These are phyloP conservation scores for Gnomoniopsis sp. DNA, from an alignment of 2,329 filamentous ascomycete species.

Conservation along the genomic window DNA sequence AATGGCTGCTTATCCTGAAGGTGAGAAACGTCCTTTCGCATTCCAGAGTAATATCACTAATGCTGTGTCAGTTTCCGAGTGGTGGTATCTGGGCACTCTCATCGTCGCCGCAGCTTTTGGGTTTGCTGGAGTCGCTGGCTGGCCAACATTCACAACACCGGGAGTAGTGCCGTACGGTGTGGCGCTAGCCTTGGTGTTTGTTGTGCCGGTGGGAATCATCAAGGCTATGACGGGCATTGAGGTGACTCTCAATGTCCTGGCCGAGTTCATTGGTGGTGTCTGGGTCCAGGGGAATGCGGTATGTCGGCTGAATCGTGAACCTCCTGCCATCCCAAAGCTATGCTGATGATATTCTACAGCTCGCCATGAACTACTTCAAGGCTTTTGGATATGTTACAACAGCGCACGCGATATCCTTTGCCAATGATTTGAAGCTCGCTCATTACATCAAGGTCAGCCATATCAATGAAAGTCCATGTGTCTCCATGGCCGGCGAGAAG, in stretches of 20 bases:
- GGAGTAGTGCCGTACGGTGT: conserved; percentile 43
- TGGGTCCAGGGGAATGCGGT: conserved; percentile 39
- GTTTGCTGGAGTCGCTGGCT: conserved; percentile 28
- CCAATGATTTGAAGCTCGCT: conserved; percentile 28
- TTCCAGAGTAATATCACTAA: neutral
- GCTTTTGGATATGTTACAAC: conserved; percentile 33
- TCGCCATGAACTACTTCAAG: conserved; percentile 47
- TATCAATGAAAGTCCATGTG: neutral
- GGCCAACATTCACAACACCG: conserved; percentile 34
- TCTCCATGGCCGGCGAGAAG: neutral
- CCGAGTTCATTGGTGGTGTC: conserved; percentile 43
- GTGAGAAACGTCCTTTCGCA: neutral
- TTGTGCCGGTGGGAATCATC: conserved; percentile 42
- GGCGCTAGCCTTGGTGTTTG: conserved; percentile 36
- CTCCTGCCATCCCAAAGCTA: neutral
- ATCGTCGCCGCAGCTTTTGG: conserved; percentile 27
- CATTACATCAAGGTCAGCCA: conserved; percentile 41
- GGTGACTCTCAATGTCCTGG: conserved; percentile 41
- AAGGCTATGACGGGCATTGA: conserved; percentile 39
- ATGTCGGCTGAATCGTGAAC: neutral
- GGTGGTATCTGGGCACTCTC: conserved; percentile 30
- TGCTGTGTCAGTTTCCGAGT: neutral
- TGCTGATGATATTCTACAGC: neutral
- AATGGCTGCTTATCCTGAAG: conserved; percentile 33
- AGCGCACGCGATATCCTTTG: conserved; percentile 48